These are phyloP conservation scores for Coemansia sp. DNA, from an alignment of 192 early-diverging fungal genomes.

Conservation along the genomic window DNA sequence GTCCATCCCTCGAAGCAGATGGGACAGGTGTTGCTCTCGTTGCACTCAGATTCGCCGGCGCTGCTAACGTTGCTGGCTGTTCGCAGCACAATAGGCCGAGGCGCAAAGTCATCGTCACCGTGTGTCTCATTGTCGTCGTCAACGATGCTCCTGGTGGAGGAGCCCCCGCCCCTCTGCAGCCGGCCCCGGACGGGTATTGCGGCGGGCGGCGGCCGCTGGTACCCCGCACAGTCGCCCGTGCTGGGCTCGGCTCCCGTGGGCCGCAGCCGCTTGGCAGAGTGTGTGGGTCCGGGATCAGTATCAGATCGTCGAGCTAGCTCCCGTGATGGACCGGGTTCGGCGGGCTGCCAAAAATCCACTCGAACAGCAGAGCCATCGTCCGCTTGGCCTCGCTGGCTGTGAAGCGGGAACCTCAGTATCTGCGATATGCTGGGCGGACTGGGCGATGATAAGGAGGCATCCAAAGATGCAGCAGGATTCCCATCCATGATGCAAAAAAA, in stretches of 20 bases:
- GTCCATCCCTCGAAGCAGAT: constrained; percentile 41
- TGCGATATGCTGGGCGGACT: constrained; percentile 18
- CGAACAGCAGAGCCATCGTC: too few species aligned
- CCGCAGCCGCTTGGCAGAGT: not conserved
- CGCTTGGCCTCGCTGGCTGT: not conserved
- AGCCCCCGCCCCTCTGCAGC: not conserved
- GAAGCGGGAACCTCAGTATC: constrained; percentile 2
- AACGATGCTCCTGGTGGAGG: not conserved
- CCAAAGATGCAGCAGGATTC: not conserved
- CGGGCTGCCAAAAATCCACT: not conserved
- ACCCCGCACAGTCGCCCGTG: not conserved
- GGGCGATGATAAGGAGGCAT: not conserved
- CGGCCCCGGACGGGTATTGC: too few species aligned
- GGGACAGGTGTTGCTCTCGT: constrained; percentile 37
- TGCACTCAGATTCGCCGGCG: not conserved
- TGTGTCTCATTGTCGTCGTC: not conserved
- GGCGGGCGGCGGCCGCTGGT: not conserved
- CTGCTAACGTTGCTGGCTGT: not conserved
- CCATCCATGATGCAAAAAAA: too few species aligned
- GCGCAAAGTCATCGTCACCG: constrained; percentile 5
- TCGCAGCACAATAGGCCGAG: not conserved
- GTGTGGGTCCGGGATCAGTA: not conserved
- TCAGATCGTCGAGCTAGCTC: not conserved
- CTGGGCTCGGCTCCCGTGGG: not conserved
- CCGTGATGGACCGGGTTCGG: not conserved